Conservation (phyloP, 768 basidiomycete genomes). For the Gyrodon lividus region DNA sequence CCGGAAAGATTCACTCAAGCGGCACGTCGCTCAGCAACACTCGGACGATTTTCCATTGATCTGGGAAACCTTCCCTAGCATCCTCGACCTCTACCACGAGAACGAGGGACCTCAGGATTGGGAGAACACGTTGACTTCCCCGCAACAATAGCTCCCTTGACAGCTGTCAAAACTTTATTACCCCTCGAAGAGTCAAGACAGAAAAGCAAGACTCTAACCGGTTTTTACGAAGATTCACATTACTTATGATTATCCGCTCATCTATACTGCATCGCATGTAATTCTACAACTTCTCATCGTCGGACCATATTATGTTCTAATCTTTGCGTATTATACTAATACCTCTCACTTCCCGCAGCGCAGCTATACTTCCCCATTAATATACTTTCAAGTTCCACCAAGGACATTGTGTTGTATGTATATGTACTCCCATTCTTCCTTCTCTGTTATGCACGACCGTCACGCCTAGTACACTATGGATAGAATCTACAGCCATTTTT, state of each 20-base stretch:
- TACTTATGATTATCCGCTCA: not conserved
- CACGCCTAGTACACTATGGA: not conserved
- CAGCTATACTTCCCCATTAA: not conserved
- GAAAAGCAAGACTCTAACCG: too few species aligned
- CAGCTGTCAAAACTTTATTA: not conserved
- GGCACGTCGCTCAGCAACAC: not conserved
- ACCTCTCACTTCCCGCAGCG: not conserved
- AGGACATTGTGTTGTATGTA: not conserved
- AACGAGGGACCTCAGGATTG: not conserved
- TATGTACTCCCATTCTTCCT: not conserved
- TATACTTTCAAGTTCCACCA: not conserved
- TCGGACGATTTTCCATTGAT: not conserved
- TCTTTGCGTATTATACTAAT: not conserved
- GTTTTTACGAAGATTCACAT: too few species aligned
- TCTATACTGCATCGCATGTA: not conserved
- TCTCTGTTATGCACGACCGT: not conserved
- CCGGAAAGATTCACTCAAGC: not conserved
- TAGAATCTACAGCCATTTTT: not conserved
- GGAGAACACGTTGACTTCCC: not conserved
- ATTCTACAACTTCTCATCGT: not conserved
- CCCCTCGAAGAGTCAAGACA: too few species aligned
- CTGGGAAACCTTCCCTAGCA: too few species aligned
- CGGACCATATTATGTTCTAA: not conserved
- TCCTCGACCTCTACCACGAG: not conserved
- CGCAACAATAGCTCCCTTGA: not conserved